Conservation (phyloP, 352 stramenopile genomes). For the Pythium monospermum region DNA sequence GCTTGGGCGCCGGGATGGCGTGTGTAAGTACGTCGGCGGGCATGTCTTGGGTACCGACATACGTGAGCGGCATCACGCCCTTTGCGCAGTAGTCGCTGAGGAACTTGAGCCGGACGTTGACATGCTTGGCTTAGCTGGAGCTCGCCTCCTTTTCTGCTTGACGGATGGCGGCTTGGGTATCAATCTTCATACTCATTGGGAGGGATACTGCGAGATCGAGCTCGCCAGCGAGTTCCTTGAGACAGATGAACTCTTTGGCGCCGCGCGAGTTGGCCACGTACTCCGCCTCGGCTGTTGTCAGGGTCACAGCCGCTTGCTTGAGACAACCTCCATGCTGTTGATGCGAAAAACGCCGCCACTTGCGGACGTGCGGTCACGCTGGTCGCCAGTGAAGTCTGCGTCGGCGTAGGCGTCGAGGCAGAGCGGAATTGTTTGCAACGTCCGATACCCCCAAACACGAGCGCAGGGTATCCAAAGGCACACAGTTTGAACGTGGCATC, state of each 20-base stretch:
- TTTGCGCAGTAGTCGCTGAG: neutral
- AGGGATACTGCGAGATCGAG: neutral
- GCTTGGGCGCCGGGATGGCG: slow-evolving; percentile 5
- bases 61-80: slow-evolving; percentile 4
- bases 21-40: slow-evolving; percentile 15
- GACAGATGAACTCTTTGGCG: slow-evolving; percentile 1
- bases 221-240: slow-evolving; percentile 2
- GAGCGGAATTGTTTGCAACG: neutral
- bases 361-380: slow-evolving; percentile 20
- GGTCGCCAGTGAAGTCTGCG: slow-evolving; percentile 18
- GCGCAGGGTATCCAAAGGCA: too few relatives aligned
- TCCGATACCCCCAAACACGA: too few relatives aligned
- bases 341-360: slow-evolving; percentile 8
- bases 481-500: too few relatives aligned
- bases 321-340: slow-evolving; percentile 16
- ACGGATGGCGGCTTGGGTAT: slow-evolving; percentile 17
- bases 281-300: slow-evolving; percentile 1
- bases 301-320: slow-evolving; percentile 12
- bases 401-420: slow-evolving; percentile 11
- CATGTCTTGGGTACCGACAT: slow-evolving; percentile 10
- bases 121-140: slow-evolving; percentile 8
- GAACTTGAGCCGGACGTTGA: slow-evolving; percentile 18
- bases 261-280: neutral
- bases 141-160: slow-evolving; percentile 17
- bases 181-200: slow-evolving; percentile 13